A percentile compares a stretch with the other conserved stretches of the same genome.
Evolutionary conservation across 1,284 basidiomycete species (phyloP).

Genomic region (Megacollybia platyphylla): DNA sequence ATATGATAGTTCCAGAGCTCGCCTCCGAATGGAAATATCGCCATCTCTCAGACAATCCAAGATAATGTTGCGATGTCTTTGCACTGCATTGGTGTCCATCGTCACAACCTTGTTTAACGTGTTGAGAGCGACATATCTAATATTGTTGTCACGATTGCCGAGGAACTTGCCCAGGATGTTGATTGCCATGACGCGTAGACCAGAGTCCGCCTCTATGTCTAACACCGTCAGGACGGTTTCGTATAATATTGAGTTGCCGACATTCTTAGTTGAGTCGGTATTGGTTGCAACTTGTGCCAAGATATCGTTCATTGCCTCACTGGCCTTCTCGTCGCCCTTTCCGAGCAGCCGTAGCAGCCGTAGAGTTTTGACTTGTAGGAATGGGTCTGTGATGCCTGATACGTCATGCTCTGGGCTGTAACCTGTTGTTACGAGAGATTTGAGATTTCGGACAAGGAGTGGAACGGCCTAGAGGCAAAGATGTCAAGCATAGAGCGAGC

Average conservation of each 20-base stretch:
- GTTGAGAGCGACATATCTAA: slow-evolving; percentile 97
- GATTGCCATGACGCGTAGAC: slow-evolving; percentile 97
- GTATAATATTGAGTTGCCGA: slow-evolving; percentile 96
- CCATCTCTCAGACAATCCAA: slow-evolving; percentile 97
- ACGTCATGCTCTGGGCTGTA: slow-evolving; percentile 99
- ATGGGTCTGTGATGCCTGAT: slow-evolving; percentile 98
- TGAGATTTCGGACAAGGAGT: slow-evolving; percentile 89
- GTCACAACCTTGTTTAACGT: slow-evolving; percentile 98
- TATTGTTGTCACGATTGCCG: slow-evolving; percentile 97
- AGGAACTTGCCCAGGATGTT: slow-evolving; percentile 99
- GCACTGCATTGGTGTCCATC: slow-evolving; percentile 97
- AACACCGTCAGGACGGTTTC: slow-evolving; percentile 97
- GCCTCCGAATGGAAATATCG: slow-evolving; percentile 95
- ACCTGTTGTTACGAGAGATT: slow-evolving; percentile 90
- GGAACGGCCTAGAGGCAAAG: slow-evolving; percentile 65
- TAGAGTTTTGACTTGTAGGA: slow-evolving; percentile 96
- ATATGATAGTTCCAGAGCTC: slow-evolving; percentile 95
- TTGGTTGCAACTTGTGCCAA: slow-evolving; percentile 98
- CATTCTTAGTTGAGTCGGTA: slow-evolving; percentile 96
- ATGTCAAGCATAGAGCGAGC: background rate
- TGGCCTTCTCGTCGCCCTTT: slow-evolving; percentile 74
- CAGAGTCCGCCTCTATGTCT: slow-evolving; percentile 95
- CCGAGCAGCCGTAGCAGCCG: slow-evolving; percentile 87
- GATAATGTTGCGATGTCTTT: slow-evolving; percentile 95
- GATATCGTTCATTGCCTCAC: slow-evolving; percentile 98